Evolutionary conservation across 1,284 basidiomycete genomes (phyloP).

Genomic region (Acaromyces ingoldii): DNA sequence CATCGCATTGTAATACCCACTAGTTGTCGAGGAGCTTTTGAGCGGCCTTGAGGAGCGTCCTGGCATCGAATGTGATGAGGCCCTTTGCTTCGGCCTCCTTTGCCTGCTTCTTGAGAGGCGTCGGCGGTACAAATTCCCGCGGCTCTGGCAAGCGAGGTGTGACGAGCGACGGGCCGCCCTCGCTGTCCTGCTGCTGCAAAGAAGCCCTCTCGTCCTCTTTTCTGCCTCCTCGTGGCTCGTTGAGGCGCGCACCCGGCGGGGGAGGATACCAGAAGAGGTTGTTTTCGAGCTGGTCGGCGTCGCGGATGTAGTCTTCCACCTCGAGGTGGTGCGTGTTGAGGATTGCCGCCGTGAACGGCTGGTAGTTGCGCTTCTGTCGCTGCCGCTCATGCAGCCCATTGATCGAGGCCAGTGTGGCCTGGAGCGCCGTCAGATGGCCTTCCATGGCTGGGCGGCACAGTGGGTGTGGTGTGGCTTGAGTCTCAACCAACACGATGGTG

Average conservation of each 20-base stretch:
- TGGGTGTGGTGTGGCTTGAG: too few relatives aligned
- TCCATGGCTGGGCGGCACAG: too few relatives aligned
- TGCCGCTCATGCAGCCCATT: too few relatives aligned
- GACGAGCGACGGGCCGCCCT: slow-evolving; percentile 1
- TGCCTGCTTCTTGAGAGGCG: slow-evolving; percentile 10
- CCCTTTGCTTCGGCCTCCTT: slow-evolving; percentile 1
- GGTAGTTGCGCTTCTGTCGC: background rate
- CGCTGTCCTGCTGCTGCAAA: background rate
- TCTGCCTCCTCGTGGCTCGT: background rate
- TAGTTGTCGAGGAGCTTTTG: slow-evolving; percentile 37
- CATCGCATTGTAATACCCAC: slow-evolving; percentile 6
- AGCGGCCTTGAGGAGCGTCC: slow-evolving; percentile 28
- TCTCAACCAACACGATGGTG: too few relatives aligned
- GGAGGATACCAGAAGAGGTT: slow-evolving; percentile 40
- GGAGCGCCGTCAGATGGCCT: slow-evolving; percentile 32
- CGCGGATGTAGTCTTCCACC: slow-evolving; percentile 44
- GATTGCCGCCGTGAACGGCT: slow-evolving; percentile 41
- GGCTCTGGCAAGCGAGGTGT: slow-evolving; percentile 13
- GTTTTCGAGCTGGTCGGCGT: slow-evolving; percentile 42
- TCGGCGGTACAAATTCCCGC: slow-evolving; percentile 12
- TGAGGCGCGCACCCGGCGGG: slow-evolving; percentile 1
- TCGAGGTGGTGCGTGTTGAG: slow-evolving; percentile 36
- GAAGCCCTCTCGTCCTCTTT: background rate
- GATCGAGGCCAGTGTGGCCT: slow-evolving; percentile 36
- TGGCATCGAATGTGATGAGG: slow-evolving; percentile 11